A percentile compares a stretch with the other conserved stretches of the same genome.
Evolutionary conservation across 2,329 filamentous ascomycete genomes (phyloP).

Genomic region (Dactylellina cionopaga): DNA sequence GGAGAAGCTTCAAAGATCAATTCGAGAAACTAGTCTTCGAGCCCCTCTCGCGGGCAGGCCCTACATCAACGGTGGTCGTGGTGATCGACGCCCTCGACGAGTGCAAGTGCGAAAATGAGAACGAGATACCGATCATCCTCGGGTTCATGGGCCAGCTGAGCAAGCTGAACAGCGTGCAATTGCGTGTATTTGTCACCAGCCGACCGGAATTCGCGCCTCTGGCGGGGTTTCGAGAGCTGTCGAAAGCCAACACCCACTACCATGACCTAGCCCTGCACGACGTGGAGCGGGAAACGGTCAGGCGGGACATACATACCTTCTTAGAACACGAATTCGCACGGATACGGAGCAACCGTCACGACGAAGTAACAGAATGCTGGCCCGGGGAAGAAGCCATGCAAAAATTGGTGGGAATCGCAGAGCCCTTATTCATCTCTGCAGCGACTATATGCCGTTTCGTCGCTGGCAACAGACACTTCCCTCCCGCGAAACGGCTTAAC

Average conservation of each 20-base stretch:
- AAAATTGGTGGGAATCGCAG: slow-evolving; percentile 1
- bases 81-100: slow-evolving; percentile 59
- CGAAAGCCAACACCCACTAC: slow-evolving; percentile 5
- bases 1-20: slow-evolving; percentile 49
- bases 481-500: not conserved
- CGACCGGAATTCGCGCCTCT: not conserved
- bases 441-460: slow-evolving; percentile 17
- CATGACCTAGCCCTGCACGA: slow-evolving; percentile 9
- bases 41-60: slow-evolving; percentile 18
- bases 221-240: not conserved
- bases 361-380: not conserved
- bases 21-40: slow-evolving; percentile 9
- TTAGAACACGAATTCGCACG: not conserved
- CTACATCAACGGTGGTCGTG: slow-evolving; percentile 21
- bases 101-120: slow-evolving; percentile 57
- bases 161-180: slow-evolving; percentile 9
- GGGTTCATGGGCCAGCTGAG: slow-evolving; percentile 38
- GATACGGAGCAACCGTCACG: not conserved
- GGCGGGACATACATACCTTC: slow-evolving; percentile 3
- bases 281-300: not conserved
- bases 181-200: slow-evolving; percentile 54
- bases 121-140: slow-evolving; percentile 53
- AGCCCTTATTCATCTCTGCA: too few relatives aligned
- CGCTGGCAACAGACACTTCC: not conserved
- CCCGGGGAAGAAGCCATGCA: not conserved